Evolutionary conservation across 75 land plant genomes (phyloP), one percentile per base, ranked within the genome.

Genomic region (Cupressus sempervirens): DNA sequence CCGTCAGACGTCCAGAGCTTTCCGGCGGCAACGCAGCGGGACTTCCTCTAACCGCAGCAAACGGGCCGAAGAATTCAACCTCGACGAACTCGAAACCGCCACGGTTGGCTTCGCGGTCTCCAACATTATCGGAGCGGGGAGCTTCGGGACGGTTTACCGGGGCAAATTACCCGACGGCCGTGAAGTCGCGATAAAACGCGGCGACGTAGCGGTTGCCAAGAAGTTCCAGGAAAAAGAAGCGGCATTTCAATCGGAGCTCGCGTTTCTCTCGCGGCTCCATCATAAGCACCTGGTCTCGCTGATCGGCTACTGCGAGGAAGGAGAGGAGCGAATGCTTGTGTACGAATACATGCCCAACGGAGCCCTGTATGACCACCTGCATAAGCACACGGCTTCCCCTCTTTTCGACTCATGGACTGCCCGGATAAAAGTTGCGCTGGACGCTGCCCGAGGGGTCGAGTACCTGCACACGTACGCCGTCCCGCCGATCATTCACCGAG

Each of bases 261-360:
- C 90, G 4, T 94, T 94, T 85, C 90, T 96, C 48, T 93, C 98
- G 0, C 84, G 98, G 32, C 93, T 96, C 32, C 96, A 96, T 79
- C 98, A 96, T 87, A 93, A 92, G 85, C 95, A 96, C 85, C 80
- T 96, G 88, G 98, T 96, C 15, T 86, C 90, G 65, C 88, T 96
- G 20, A 93, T 96, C 15, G 98, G 98, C 11, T 96, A 80, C 85
- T 96, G 98, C 79, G 92, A 90, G 36, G 98, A 96, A 74, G 83
- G 80, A 1, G 95, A 96, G 2, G 96, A 96, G 80, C 77, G 93
- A 65, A 89, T 96, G n/a, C 70, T 96, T 12, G 97, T 96, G 3
- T 96, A 93, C 80, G 98, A 96, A 43, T 96, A 80, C 89, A 96
- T 96, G 95, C 92, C 93, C 65, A 95, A 96, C 67, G 97, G 98